Evolutionary conservation across 106 monocot genomes (phyloP).

Genomic region (Acorus calamus): DNA sequence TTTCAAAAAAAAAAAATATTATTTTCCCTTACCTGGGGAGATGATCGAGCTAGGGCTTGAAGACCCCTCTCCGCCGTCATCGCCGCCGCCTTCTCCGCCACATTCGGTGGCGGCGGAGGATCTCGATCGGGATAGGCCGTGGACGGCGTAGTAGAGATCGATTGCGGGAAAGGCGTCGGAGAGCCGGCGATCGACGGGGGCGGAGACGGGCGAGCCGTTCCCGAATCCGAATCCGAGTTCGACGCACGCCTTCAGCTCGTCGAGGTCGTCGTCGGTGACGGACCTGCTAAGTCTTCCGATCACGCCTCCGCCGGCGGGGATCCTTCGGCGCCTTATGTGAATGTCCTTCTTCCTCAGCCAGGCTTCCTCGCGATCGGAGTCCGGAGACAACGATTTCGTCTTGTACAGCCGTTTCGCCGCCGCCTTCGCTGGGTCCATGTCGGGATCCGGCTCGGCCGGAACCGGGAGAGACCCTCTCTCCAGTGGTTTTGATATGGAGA

Average conservation of each 20-base stretch:
- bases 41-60: constrained; percentile 28
- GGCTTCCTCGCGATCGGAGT: constrained; percentile 46
- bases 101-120: constrained; percentile 1
- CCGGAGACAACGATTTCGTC: constrained; percentile 78
- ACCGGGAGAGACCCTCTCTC: too few species aligned
- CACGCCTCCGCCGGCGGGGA: not conserved
- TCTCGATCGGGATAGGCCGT: constrained; percentile 1
- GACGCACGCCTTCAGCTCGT: constrained; percentile 77
- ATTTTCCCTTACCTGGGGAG: constrained; percentile 17
- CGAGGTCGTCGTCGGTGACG: constrained; percentile 81
- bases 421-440: too few species aligned
- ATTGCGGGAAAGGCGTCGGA: constrained; percentile 42
- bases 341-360: constrained; percentile 50
- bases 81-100: not conserved
- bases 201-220: constrained; percentile 4
- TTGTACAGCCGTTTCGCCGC: constrained; percentile 23
- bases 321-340: constrained; percentile 11
- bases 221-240: constrained; percentile 68
- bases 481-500: too few species aligned
- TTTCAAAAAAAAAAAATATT: too few species aligned
- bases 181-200: constrained; percentile 11
- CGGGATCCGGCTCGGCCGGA: too few species aligned
- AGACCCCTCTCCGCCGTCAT: constrained; percentile 11
- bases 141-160: constrained; percentile 40
- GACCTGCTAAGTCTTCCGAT: constrained; percentile 15